Evolutionary conservation across 768 basidiomycete species (phyloP), one percentile per base, ranked within the genome.

Genomic region (Kockovaella imperatae): DNA sequence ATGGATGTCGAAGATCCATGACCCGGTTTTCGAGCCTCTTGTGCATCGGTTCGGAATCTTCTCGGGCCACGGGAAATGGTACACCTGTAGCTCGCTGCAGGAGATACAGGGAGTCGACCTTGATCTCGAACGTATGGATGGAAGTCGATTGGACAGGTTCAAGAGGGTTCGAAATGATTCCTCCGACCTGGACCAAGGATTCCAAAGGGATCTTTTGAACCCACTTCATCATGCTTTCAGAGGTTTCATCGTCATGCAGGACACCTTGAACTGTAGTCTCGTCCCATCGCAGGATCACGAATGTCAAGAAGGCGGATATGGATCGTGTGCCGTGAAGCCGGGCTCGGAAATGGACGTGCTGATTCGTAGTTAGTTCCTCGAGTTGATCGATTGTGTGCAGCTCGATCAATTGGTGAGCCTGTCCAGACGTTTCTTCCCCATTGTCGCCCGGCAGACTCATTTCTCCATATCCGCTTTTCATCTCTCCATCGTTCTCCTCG

Each of bases 171-270:
- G 79, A 78, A 15, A 89, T 82, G 36, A 74, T 63, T 21, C 87
- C 90, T 70, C 86, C 81, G 6, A 91, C 83, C 21, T 90, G 79
- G 4, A 96, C 83, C 60, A 97, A 89, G 47, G 83, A 86, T 74
- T 96, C 93, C 59, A 79, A 24, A 0, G 39, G 48, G 11, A 59
- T 34, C 24, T 53, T 47, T 26, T 51, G 26, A n/a, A 50, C 44
- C 58, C 58, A 60, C 26, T 55, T 54, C 42, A 63, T 35, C 45
- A 63, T 60, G 81, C 82, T 21, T 82, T 78, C 84, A 83, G 95
- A 72, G 84, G 87, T 28, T 85, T 38, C 80, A 87, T 93, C 90
- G 66, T 87, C 86, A 89, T 73, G 73, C 88, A 96, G 47, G 83
- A 85, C 83, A 88, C 86, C 75, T 85, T 95, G 75, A 77, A 85